Evolutionary conservation across 2,329 filamentous ascomycete genomes (phyloP).

Genomic region (Shiraia sp.): DNA sequence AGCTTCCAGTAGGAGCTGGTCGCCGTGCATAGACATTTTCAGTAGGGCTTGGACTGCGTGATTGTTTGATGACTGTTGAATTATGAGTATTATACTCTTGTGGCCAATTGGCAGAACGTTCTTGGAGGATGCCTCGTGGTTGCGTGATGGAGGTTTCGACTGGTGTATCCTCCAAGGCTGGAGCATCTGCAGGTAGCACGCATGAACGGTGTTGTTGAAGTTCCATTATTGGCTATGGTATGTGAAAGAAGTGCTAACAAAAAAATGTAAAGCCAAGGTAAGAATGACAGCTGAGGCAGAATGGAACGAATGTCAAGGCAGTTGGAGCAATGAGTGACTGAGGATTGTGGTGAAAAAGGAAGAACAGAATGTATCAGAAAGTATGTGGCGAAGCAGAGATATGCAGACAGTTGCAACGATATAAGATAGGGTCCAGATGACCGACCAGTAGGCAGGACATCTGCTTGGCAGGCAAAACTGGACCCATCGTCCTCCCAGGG

Average conservation of each 20-base stretch:
- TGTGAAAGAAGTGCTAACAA: conserved; percentile 23
- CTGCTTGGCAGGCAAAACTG: conserved; percentile 24
- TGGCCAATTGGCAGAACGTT: conserved; percentile 48
- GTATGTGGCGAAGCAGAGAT: conserved; percentile 24
- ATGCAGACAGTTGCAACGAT: conserved; percentile 34
- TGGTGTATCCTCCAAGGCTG: conserved; percentile 36
- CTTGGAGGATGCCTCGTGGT: conserved; percentile 43
- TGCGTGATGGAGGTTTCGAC: conserved; percentile 18
- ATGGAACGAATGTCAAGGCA: conserved; percentile 48
- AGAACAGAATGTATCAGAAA: conserved; percentile 39
- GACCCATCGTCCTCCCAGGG: conserved; percentile 29
- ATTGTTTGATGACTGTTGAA: conserved; percentile 33
- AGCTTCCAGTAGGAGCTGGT: conserved; percentile 19
- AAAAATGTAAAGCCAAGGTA: conserved; percentile 40
- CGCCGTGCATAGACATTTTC: conserved; percentile 28
- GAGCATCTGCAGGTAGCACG: conserved; percentile 50
- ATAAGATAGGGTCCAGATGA: conserved; percentile 33
- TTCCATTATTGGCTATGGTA: conserved; percentile 35
- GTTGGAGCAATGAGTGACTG: conserved; percentile 52
- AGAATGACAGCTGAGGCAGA: conserved; percentile 42
- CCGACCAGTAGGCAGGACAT: conserved; percentile 27
- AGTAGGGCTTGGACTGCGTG: conserved; percentile 31
- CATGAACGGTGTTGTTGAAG: conserved; percentile 41
- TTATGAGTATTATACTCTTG: conserved; percentile 27
- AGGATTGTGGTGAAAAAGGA: conserved; percentile 36